These are phyloP conservation scores for Colletotrichum sp. DNA, from an alignment of 2,329 filamentous ascomycete species.

Conservation along the genomic window DNA sequence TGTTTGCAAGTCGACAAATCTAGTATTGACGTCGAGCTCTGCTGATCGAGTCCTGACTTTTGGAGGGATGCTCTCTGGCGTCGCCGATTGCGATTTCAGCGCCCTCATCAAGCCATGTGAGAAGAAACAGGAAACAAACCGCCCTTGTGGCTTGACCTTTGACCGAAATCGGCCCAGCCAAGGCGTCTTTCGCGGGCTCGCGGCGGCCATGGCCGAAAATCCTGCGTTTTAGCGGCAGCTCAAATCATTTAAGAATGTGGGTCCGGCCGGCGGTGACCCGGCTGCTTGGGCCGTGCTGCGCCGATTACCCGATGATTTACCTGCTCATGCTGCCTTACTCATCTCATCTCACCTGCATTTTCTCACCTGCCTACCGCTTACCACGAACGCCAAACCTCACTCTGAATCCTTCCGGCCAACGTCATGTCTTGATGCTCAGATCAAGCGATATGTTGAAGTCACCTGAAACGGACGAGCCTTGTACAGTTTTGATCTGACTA, in stretches of 20 bases:
- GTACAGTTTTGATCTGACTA: not conserved
- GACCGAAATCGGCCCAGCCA: slow-evolving; percentile 11
- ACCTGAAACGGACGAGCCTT: not conserved
- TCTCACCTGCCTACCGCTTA: not conserved
- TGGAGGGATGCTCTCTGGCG: not conserved
- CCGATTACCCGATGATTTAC: slow-evolving; percentile 12
- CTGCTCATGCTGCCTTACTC: not conserved
- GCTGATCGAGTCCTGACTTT: not conserved
- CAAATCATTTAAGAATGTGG: slow-evolving; percentile 12
- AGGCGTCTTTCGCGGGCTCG: not conserved
- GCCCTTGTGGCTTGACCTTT: not conserved
- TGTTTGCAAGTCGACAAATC: not conserved
- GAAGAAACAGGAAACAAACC: not conserved
- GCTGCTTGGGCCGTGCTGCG: not conserved
- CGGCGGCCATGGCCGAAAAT: slow-evolving; percentile 3
- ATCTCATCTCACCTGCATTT: not conserved
- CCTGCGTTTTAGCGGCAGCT: slow-evolving; percentile 7
- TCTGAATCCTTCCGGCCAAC: not conserved
- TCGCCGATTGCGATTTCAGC: not conserved
- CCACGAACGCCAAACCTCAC: not conserved
- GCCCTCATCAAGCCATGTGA: not conserved
- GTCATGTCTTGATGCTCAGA: not conserved
- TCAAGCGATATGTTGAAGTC: not conserved
- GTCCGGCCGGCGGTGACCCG: not conserved
- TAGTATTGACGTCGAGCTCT: not conserved